Conservation (phyloP, 2,329 filamentous ascomycete genomes). For the Pseudocercospora crystallina region DNA sequence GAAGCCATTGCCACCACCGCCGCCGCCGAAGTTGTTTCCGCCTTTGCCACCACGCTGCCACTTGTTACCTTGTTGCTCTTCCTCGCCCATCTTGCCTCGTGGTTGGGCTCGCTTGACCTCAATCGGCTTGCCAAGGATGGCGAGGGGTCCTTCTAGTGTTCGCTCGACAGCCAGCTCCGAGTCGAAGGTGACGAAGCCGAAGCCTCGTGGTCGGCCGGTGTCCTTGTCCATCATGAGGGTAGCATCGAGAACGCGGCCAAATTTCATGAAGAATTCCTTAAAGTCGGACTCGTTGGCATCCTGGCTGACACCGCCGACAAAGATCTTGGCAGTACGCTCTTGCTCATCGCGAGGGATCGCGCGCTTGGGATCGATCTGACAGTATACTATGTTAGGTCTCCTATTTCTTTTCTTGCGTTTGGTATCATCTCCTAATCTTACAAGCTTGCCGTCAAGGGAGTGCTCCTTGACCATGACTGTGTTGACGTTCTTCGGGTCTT, state of each 20-base stretch:
- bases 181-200: conserved; percentile 98
- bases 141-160: conserved; percentile 78
- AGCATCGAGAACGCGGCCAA: conserved; percentile 92
- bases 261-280: conserved; percentile 93
- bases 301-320: conserved; percentile 95
- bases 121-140: conserved; percentile 93
- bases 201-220: conserved; percentile 91
- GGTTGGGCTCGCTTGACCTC: conserved; percentile 98
- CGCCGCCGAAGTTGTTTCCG: conserved; percentile 26
- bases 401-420: conserved; percentile 19
- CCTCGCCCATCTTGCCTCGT: conserved; percentile 87
- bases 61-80: conserved; percentile 59
- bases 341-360: conserved; percentile 97
- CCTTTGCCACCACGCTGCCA: conserved; percentile 46
- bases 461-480: conserved; percentile 99
- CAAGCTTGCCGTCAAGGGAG: conserved; percentile 96
- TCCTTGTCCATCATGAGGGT: conserved; percentile 99
- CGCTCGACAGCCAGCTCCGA: conserved; percentile 92
- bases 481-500: conserved; percentile 95
- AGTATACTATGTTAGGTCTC: conserved; percentile 26
- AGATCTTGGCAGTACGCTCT: conserved; percentile 97
- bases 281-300: conserved; percentile 96
- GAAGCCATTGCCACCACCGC: conserved; percentile 39
- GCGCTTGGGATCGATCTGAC: conserved; percentile 92
- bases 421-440: conserved; percentile 51